Evolutionary conservation across 2,329 filamentous ascomycete genomes (phyloP).

Genomic region (Colletotrichum sp.): DNA sequence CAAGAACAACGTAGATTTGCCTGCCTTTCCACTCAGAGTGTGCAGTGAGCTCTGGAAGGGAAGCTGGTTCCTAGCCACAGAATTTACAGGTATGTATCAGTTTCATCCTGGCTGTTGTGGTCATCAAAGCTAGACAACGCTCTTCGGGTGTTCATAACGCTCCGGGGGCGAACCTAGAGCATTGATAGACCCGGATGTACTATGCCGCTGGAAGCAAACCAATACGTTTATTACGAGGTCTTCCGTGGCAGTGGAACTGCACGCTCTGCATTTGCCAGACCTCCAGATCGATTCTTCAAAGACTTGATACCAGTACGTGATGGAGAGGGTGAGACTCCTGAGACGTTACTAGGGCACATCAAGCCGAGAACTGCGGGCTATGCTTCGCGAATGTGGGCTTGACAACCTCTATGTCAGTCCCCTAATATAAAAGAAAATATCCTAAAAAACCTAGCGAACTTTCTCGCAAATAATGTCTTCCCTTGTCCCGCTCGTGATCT

Average conservation of each 20-base stretch:
- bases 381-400: not conserved
- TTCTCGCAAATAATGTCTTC: no score
- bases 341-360: not conserved
- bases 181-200: not conserved
- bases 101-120: not conserved
- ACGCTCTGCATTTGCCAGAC: fast-evolving
- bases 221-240: fast-evolving
- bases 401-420: not conserved
- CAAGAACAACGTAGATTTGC: not conserved
- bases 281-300: fast-evolving
- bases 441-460: not conserved
- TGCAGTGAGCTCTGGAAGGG: not conserved
- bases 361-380: not conserved
- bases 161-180: not conserved
- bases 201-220: not conserved
- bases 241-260: fast-evolving
- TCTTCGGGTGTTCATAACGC: not conserved
- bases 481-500: no score
- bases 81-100: not conserved
- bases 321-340: fast-evolving
- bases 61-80: not conserved
- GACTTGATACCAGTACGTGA: not conserved
- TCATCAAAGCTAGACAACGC: not conserved
- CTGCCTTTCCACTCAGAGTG: not conserved
- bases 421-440: not conserved